phyloP scores from a whole-genome alignment of 179 eudicot species.

The Camellia oleifera region DNA sequence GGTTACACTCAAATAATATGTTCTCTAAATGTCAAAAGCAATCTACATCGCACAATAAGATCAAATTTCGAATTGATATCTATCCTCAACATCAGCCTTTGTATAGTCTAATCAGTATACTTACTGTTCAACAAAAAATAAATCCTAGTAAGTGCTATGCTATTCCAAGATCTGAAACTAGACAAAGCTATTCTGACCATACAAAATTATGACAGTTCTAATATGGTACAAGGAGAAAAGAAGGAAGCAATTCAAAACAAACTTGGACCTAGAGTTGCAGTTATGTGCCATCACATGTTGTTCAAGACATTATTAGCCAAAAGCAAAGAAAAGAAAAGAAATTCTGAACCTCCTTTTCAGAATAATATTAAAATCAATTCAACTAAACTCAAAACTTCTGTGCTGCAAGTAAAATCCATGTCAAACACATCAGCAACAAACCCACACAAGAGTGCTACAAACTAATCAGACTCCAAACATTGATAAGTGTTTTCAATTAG shows the following conservation, averaged over 20 bases:
- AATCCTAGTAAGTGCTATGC: neutral
- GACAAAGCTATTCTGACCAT: neutral
- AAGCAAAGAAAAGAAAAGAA: neutral
- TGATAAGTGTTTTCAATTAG: neutral
- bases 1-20: no score
- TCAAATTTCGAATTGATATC: neutral
- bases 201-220: neutral
- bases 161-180: neutral
- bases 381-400: neutral
- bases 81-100: neutral
- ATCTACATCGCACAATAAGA: no score
- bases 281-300: no score
- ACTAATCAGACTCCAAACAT: neutral
- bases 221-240: neutral
- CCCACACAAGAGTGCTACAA: neutral
- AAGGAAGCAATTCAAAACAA: neutral
- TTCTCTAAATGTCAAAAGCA: neutral
- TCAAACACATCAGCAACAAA: neutral
- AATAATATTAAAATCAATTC: neutral
- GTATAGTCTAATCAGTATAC: neutral
- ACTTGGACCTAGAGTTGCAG: neutral
- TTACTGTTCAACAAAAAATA: neutral
- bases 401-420: neutral
- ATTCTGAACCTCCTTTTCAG: neutral
- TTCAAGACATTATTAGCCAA: neutral